Base-by-base conservation (phyloP, 352 stramenopile genomes). In the Phytophthora sp. region DNA sequence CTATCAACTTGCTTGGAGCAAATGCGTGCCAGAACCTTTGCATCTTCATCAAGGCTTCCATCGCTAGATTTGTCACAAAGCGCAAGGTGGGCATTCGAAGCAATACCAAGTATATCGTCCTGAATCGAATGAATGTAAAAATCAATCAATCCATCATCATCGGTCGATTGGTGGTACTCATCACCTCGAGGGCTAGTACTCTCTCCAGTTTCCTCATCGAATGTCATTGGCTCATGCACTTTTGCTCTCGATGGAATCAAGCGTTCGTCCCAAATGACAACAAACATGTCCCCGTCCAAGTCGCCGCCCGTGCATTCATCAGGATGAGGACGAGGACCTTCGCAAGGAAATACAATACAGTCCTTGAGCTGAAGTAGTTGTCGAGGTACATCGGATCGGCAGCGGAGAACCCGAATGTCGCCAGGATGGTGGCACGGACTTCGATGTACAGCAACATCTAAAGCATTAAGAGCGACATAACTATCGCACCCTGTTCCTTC, bases 241-340 rank as follows among this genome's bases (percentile, higher is more conserved):
- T 84, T 58, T 12, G 74, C 39, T 42, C 57, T 69, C 10, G 41
- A 51, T 12, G 85, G 87, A 45, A 95, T 79, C 13, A 95, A 72
- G 0, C 76, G 69, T 21, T 89, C 43, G 48, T 95, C 87, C 87
- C 87, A 95, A 62, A 95, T 91, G 7, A 91, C 81, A 5, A 86
- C 80, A 55, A 91, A 95, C 23, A 89, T 68, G 18, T 95, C 87
- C 5, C 87, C 87, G 28, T 95, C 85, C 26, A 95, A 74, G 55
- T 95, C 87, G 9, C 87, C 85, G 11, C 87, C 85, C 8, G 85
- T 89, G 59, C 84, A 93, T 62, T 91, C 87, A 38, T 93, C 82
- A 30, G 87, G 79, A 57, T 94, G 84, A 5, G 87, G 85, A 21
- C 85, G 79, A 17, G 64, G 69, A 9, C 87, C 87, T 38, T 76